Evolutionary conservation across 2,329 filamentous ascomycete genomes (phyloP), one percentile per base, ranked within the genome.

Genomic region (Aspergillus transmontanensis): DNA sequence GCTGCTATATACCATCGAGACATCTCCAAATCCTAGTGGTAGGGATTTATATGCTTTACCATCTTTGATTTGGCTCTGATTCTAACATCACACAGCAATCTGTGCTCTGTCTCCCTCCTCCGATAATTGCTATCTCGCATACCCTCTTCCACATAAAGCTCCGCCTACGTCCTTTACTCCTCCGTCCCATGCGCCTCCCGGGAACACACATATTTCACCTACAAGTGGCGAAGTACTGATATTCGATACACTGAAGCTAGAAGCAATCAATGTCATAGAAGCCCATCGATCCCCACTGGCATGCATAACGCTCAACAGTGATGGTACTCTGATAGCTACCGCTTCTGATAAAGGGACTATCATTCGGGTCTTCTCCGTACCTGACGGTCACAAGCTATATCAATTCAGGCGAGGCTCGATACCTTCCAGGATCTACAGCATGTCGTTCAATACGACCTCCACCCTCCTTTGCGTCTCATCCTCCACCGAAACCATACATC

Each of bases 291-390:
- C 95, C 16, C 94, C 95, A 0, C 79, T 99, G 19, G 96, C 92
- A 14, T 95, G 90, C 74, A 92, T 99, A 59, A 91, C 93, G 26
- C 84, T 99, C 65, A 99, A 97, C 77, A 94, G 89, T 73, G 93
- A 97, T 65, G 95, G 95, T 14, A 97, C 92, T 3, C 80, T 97
- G 50, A 84, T 99, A 51, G 95, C 95, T 16, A 99, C 95, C 2
- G 93, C 95, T 1, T 98, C 94, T 26, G 95, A 99, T 76, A 99
- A 96, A 59, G 95, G 95, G 67, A 99, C 95, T 0, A 96, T 99
- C 64, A 96, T 99, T 67, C 89, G 95, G 19, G 93, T 99, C 58
- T 99, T 99, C 78, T 93, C 92, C 1, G 88, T 99, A 1, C 95
- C 95, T 3, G 88, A 89, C 67, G 95, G 92, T 12, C 90, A 94